Evolutionary conservation across 805 yeast species (phyloP).

Genomic region (Yueomyces sp.): DNA sequence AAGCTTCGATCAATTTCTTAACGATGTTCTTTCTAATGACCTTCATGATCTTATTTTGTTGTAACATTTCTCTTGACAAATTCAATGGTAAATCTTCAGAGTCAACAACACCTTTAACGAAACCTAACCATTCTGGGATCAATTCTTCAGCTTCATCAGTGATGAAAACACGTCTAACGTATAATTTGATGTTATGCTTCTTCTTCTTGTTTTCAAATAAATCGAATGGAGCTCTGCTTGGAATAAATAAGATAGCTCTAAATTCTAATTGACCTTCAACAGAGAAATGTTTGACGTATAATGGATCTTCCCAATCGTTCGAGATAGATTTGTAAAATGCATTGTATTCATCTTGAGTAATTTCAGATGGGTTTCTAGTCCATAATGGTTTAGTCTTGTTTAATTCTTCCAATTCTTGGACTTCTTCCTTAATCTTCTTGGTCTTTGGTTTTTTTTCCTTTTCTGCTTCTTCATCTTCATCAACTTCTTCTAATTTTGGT

Average conservation of each 20-base stretch:
- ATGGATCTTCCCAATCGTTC: slow-evolving; percentile 99
- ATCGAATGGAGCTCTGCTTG: slow-evolving; percentile 99
- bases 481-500: slow-evolving; percentile 46
- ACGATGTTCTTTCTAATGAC: slow-evolving; percentile 98
- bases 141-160: slow-evolving; percentile 99
- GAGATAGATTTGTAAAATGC: slow-evolving; percentile 99
- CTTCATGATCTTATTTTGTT: slow-evolving; percentile 99
- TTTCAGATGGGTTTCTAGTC: slow-evolving; percentile 98
- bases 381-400: slow-evolving; percentile 98
- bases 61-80: slow-evolving; percentile 99
- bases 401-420: slow-evolving; percentile 93
- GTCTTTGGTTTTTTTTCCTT: slow-evolving; percentile 54
- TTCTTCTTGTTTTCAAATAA: slow-evolving; percentile 97
- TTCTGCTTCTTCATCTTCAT: slow-evolving; percentile 43
- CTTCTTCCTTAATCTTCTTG: slow-evolving; percentile 84
- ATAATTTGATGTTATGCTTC: slow-evolving; percentile 96
- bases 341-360: slow-evolving; percentile 95
- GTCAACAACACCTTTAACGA: slow-evolving; percentile 98
- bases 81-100: slow-evolving; percentile 98
- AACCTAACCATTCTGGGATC: slow-evolving; percentile 97
- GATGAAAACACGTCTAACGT: slow-evolving; percentile 98
- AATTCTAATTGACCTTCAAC: slow-evolving; percentile 99
- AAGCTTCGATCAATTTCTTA: slow-evolving; percentile 95
- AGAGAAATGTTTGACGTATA: slow-evolving; percentile 98
- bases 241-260: slow-evolving; percentile 93